Percentiles rank a stretch among this genome's conserved stretches.
These are phyloP conservation scores for Crithidia mellificae DNA, from an alignment of 208 protist species.

Conservation along the genomic window DNA sequence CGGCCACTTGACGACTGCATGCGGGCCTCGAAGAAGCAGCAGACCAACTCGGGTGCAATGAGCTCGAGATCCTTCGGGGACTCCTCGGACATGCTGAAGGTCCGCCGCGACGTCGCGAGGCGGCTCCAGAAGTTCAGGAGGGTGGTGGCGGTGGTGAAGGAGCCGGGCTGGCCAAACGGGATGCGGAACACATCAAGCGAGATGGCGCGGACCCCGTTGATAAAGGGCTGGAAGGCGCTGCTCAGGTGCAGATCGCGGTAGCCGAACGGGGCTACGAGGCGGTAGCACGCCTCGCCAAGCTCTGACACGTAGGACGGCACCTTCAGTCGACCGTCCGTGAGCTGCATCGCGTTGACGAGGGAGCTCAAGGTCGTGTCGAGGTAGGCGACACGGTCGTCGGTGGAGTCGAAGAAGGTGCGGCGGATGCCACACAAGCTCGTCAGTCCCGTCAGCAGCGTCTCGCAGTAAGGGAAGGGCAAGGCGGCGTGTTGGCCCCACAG, in stretches of 20 bases:
- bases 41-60: conserved; percentile 43
- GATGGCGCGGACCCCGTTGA: conserved; percentile 39
- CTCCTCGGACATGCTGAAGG: conserved; percentile 46
- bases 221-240: conserved; percentile 46
- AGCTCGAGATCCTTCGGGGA: conserved; percentile 50
- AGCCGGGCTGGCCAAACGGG: conserved; percentile 70
- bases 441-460: conserved; percentile 59
- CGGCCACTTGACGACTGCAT: conserved; percentile 28
- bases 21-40: conserved; percentile 58
- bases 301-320: conserved; percentile 70
- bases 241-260: conserved; percentile 73
- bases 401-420: conserved; percentile 77
- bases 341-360: conserved; percentile 38
- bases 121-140: conserved; percentile 74
- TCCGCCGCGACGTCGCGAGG: conserved; percentile 61
- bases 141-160: conserved; percentile 64
- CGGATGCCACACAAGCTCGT: conserved; percentile 73
- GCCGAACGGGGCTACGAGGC: conserved; percentile 69
- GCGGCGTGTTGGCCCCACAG: conserved; percentile 79
- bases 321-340: conserved; percentile 56
- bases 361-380: conserved; percentile 51
- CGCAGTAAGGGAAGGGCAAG: conserved; percentile 71
- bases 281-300: conserved; percentile 53
- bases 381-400: conserved; percentile 65
- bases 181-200: conserved; percentile 71